phyloP scores from a whole-genome alignment of 768 basidiomycete species.

The Boletus insuetus region DNA sequence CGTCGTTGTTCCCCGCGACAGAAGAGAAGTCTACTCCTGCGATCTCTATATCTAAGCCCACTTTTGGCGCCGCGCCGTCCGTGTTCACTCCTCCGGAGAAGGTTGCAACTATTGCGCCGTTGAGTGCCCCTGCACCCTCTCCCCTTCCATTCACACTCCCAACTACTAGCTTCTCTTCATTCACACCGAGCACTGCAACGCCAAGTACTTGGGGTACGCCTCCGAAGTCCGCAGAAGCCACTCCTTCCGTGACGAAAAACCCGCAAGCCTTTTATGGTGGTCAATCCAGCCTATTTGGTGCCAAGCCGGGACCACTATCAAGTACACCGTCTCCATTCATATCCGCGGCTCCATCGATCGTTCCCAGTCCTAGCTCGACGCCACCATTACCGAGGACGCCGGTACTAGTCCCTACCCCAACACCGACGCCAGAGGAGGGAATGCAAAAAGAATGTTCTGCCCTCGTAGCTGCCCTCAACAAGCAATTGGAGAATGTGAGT shows the following conservation, averaged over 20 bases:
- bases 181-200: slow-evolving; percentile 5
- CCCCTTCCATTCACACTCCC: slow-evolving; percentile 9
- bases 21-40: slow-evolving; percentile 10
- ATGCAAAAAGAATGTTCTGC: slow-evolving; percentile 65
- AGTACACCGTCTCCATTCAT: slow-evolving; percentile 1
- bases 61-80: neutral
- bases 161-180: slow-evolving; percentile 7
- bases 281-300: slow-evolving; percentile 10
- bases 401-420: slow-evolving; percentile 6
- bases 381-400: slow-evolving; percentile 1
- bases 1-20: slow-evolving; percentile 30
- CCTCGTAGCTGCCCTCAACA: slow-evolving; percentile 44
- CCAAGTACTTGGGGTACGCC: slow-evolving; percentile 5
- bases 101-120: slow-evolving; percentile 1
- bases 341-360: neutral
- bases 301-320: neutral
- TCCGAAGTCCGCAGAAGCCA: slow-evolving; percentile 1
- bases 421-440: slow-evolving; percentile 46
- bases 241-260: neutral
- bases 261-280: slow-evolving; percentile 9
- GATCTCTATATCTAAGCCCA: slow-evolving; percentile 5
- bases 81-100: neutral
- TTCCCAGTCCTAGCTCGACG: slow-evolving; percentile 2
- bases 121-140: slow-evolving; percentile 1
- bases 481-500: slow-evolving; percentile 62